phyloP scores from a whole-genome alignment of 352 stramenopile genomes.

The Phytophthora hybrid region DNA sequence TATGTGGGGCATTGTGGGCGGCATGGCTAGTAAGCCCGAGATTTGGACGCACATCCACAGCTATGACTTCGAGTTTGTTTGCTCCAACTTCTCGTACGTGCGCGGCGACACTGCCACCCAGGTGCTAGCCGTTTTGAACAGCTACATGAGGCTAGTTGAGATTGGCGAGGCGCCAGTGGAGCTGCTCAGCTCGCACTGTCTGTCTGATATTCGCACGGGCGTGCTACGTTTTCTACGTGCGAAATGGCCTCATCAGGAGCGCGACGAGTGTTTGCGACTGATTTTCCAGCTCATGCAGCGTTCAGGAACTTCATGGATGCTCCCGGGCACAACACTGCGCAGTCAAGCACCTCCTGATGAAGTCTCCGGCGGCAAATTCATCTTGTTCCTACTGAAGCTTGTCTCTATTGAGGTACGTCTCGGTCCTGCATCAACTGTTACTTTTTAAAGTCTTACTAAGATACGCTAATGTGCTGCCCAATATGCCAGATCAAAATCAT shows the following conservation, averaged over 20 bases:
- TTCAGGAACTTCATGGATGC: constrained; percentile 67
- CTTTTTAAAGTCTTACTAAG: not conserved
- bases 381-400: constrained; percentile 80
- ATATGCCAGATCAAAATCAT: constrained; percentile 82
- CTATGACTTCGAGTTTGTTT: constrained; percentile 79
- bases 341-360: constrained; percentile 57
- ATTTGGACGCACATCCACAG: constrained; percentile 62
- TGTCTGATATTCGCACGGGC: constrained; percentile 66
- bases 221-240: constrained; percentile 69
- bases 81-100: constrained; percentile 56
- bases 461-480: not conserved
- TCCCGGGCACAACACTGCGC: constrained; percentile 62
- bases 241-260: constrained; percentile 80
- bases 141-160: constrained; percentile 64
- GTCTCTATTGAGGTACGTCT: constrained; percentile 75
- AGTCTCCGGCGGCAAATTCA: constrained; percentile 74
- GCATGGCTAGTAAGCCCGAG: constrained; percentile 38
- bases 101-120: constrained; percentile 44
- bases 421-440: not conserved
- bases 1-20: constrained; percentile 61
- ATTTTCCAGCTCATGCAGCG: constrained; percentile 73
- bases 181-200: constrained; percentile 60
- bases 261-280: constrained; percentile 67
- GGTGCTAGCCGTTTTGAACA: constrained; percentile 66
- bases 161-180: constrained; percentile 48